Base-by-base conservation (phyloP, 805 yeast species). In the Wickerhamiella parazyma region DNA sequence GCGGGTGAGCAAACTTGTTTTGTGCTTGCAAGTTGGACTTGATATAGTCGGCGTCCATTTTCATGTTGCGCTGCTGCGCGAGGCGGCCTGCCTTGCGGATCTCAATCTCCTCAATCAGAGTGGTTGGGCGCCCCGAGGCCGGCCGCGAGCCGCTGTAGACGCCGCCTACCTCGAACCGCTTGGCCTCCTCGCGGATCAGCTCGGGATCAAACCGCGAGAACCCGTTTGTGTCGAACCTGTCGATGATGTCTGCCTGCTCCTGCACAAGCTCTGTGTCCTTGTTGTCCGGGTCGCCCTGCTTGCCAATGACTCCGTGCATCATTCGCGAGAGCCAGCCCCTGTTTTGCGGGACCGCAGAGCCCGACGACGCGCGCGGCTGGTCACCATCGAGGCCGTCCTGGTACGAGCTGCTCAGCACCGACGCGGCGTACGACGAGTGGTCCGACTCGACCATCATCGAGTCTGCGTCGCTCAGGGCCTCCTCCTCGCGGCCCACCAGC, bases 41-140 rank as follows among this genome's bases (percentile, higher is more conserved):
- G 33, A 45, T 38, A 14, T 49, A 46, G 4, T 44, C 51, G 4
- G 48, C 49, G n/a, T 58, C 63, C 9, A 53, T 45, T 9, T 41
- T 36, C 19, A 59, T 48, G 14, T 51, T 49, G 21, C 48, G 44
- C 16, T 46, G 51, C 45, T 58, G 62, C 2, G 54, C 49, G 33
- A 42, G 44, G 16, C 55, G 45, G 28, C 59, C 64, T 18, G 56
- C 55, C 44, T 61, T 61, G 22, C 66, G 57, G 28, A 59, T 51
- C 44, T 61, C 66, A 26, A 62, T 48, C 45, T 62, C 66, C 46
- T 61, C 66, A 25, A 62, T 58, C n/a, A 62, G 49, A 10, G 65
- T 59, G 14, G 56, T 55, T 0, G 60, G 54, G 34, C 53, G 54
- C 6, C 53, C 50, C 12, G 31, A 14, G 6, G 33, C 26, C 4